Conservation (phyloP, 371 early-diverging fungal genomes). For the Blakeslea trispora region DNA sequence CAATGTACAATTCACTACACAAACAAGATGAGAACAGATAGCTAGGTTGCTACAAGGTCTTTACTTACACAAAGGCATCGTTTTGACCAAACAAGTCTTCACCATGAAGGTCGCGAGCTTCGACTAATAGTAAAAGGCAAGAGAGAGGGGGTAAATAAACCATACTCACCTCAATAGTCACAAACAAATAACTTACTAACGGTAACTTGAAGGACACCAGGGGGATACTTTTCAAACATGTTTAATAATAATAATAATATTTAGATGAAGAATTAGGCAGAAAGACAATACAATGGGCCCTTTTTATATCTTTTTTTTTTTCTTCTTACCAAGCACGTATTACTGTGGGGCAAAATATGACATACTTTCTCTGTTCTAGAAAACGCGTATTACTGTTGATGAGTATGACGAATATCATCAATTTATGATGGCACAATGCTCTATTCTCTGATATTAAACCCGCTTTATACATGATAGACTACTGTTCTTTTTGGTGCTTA, state of each 20-base stretch:
- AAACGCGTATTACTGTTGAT: too few species aligned
- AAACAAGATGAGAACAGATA: not conserved
- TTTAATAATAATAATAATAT: not conserved
- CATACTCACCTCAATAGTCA: not conserved
- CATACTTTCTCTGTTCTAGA: not conserved
- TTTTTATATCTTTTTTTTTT: too few species aligned
- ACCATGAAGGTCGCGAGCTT: constrained; percentile 29
- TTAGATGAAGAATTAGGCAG: constrained; percentile 5
- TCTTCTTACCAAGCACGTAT: not conserved
- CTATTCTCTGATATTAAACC: too few species aligned
- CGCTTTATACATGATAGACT: not conserved
- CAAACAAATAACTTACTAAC: constrained; percentile 23
- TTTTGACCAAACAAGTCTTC: constrained; percentile 30
- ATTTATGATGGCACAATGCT: too few species aligned
- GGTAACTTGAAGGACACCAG: constrained; percentile 27
- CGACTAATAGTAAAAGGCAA: constrained; percentile 25
- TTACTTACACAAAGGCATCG: constrained; percentile 34
- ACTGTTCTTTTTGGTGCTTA: not conserved
- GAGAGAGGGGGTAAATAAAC: not conserved
- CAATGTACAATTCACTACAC: constrained; percentile 28
- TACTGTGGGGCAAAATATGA: too few species aligned
- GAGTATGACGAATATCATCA: too few species aligned
- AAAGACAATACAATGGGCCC: too few species aligned
- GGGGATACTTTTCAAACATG: constrained; percentile 26
- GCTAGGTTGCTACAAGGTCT: too few species aligned